Evolutionary conservation across 129 eudicot genomes (phyloP).

Genomic region (Rutidosis leptorrhynchoides): DNA sequence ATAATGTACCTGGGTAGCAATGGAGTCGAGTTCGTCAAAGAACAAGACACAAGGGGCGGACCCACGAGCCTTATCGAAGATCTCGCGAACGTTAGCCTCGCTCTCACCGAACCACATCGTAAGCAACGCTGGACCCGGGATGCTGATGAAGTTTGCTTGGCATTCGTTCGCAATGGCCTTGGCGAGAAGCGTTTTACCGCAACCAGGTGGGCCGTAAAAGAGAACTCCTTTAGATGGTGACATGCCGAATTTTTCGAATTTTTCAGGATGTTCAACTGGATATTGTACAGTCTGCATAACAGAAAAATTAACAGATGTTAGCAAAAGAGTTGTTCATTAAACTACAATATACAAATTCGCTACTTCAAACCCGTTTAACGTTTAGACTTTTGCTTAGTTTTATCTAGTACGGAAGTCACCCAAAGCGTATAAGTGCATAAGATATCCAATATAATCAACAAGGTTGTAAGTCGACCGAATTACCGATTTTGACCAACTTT

Average conservation of each 20-base stretch:
- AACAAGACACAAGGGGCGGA: conserved; percentile 96
- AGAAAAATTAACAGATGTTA: conserved; percentile 4
- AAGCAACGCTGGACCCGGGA: conserved; percentile 88
- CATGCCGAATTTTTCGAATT: conserved; percentile 95
- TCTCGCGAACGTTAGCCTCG: conserved; percentile 94
- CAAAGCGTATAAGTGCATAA: too few relatives aligned
- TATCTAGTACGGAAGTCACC: too few relatives aligned
- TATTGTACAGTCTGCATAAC: conserved; percentile 80
- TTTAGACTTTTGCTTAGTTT: too few relatives aligned
- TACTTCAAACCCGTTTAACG: too few relatives aligned
- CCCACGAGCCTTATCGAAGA: conserved; percentile 91
- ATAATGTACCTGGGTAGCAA: conserved; percentile 83
- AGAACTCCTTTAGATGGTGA: conserved; percentile 97
- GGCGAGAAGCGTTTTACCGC: conserved; percentile 92
- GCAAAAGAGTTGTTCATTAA: not conserved
- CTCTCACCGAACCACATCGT: conserved; percentile 99
- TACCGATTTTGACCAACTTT: too few relatives aligned
- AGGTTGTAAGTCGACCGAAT: too few relatives aligned
- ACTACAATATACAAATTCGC: too few relatives aligned
- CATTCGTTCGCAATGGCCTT: conserved; percentile 98
- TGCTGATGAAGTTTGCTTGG: conserved; percentile 87
- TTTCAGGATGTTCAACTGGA: conserved; percentile 99
- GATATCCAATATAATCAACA: too few relatives aligned
- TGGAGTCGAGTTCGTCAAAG: conserved; percentile 91
- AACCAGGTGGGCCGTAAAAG: conserved; percentile 97